These are phyloP conservation scores for Psidium friedrichsthalianum DNA, from an alignment of 345 rosid species.

Conservation along the genomic window DNA sequence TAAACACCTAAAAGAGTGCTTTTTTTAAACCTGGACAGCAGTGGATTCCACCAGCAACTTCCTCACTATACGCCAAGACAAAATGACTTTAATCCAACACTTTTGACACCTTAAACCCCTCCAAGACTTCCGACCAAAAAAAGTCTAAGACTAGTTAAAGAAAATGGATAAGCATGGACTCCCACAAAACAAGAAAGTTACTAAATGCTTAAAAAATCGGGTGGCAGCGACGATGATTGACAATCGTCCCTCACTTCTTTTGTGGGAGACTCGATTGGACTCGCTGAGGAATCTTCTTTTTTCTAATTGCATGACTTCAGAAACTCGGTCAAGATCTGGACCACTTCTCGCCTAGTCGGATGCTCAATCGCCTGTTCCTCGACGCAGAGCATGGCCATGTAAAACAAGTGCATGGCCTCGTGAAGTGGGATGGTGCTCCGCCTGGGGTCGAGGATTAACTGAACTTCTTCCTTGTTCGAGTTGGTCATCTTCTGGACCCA, in stretches of 20 bases:
- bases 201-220: not conserved
- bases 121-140: no score
- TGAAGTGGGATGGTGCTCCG: constrained; percentile 71
- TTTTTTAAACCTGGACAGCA: no score
- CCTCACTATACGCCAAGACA: not conserved
- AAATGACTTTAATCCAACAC: not conserved
- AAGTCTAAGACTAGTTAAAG: not conserved
- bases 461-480: constrained; percentile 67
- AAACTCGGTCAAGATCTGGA: constrained; percentile 75
- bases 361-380: constrained; percentile 91
- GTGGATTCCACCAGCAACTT: not conserved
- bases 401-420: constrained; percentile 79
- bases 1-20: no score
- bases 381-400: constrained; percentile 79
- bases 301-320: constrained; percentile 50
- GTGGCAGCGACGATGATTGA: constrained; percentile 3
- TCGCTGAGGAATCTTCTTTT: constrained; percentile 19
- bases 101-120: not conserved
- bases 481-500: constrained; percentile 86
- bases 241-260: constrained; percentile 29
- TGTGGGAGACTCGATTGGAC: constrained; percentile 27
- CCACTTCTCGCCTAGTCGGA: constrained; percentile 91
- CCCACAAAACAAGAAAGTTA: not conserved
- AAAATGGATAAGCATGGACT: not conserved
- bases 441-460: constrained; percentile 64